A percentile compares a stretch with the other conserved stretches of the same genome.
Conservation (phyloP, 208 protist species). For the Wallacemonas rigidus region DNA sequence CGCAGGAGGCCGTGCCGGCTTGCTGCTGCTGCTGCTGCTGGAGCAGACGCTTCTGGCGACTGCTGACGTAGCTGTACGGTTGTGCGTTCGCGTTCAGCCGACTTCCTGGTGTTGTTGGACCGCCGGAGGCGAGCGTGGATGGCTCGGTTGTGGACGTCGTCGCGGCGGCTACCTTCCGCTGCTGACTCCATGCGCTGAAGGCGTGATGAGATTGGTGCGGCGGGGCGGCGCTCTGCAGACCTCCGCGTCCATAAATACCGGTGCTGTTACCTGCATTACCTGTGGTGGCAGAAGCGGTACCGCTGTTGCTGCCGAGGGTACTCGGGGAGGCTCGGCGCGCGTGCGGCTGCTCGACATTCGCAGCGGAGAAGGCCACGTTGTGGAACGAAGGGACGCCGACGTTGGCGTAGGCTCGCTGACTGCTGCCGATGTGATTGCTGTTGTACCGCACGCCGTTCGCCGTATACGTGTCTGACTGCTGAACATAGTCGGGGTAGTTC, state of each 20-base stretch:
- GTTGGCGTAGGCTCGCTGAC: background rate
- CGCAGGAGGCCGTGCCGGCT: background rate
- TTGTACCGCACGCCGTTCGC: constrained; percentile 6
- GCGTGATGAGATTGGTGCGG: constrained; percentile 14
- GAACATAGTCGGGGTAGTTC: constrained; percentile 24
- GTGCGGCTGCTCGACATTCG: constrained; percentile 6
- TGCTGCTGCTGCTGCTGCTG: constrained; percentile 28
- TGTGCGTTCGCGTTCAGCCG: constrained; percentile 67
- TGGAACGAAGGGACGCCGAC: background rate
- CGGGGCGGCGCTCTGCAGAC: constrained; percentile 14
- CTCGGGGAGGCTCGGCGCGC: background rate
- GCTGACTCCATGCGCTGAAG: constrained; percentile 13
- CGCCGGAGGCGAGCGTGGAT: background rate
- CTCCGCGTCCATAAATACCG: constrained; percentile 7
- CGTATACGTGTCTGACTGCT: background rate
- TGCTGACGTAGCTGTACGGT: constrained; percentile 62
- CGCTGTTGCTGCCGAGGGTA: background rate
- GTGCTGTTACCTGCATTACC: constrained; percentile 2
- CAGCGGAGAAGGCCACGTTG: constrained; percentile 2
- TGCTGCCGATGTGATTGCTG: background rate
- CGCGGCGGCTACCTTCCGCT: background rate
- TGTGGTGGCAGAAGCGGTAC: background rate
- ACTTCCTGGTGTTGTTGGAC: constrained; percentile 21
- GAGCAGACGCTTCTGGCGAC: constrained; percentile 5
- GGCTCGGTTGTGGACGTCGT: background rate